Evolutionary conservation across 345 rosid genomes (phyloP).

Genomic region (Hibiscus trionum): DNA sequence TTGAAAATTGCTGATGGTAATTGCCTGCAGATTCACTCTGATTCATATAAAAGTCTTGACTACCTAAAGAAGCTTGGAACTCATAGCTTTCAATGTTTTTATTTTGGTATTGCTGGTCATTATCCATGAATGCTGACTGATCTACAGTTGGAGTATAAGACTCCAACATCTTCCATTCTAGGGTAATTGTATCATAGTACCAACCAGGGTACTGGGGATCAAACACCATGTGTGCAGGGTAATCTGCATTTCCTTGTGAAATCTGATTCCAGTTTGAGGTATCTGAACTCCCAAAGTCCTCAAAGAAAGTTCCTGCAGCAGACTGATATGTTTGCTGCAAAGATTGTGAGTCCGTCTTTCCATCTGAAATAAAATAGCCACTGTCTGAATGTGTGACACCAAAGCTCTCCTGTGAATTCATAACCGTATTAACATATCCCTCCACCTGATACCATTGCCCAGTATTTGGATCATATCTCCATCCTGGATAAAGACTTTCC

Average conservation of each 20-base stretch:
- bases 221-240: constrained; percentile 84
- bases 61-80: constrained; percentile 28
- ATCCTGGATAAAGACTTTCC: constrained; percentile 87
- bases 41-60: constrained; percentile 34
- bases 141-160: constrained; percentile 43
- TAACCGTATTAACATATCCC: constrained; percentile 16
- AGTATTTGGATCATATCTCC: constrained; percentile 63
- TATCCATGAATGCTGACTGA: constrained; percentile 26
- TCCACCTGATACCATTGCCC: constrained; percentile 84
- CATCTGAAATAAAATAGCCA: constrained; percentile 37
- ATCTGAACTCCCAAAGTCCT: constrained; percentile 43
- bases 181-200: constrained; percentile 70
- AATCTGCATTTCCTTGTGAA: constrained; percentile 54
- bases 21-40: constrained; percentile 45
- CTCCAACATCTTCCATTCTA: constrained; percentile 68
- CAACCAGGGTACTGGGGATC: constrained; percentile 93
- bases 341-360: constrained; percentile 37
- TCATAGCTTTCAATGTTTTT: constrained; percentile 23
- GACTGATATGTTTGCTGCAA: constrained; percentile 57
- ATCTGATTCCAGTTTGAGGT: constrained; percentile 63
- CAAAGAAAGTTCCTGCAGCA: constrained; percentile 34
- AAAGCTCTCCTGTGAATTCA: constrained; percentile 29
- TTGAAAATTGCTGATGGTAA: constrained; percentile 32
- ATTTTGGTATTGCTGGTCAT: constrained; percentile 45
- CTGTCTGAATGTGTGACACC: constrained; percentile 14